phyloP scores from a whole-genome alignment of 306 rosid genomes.

The Canavalia ensiformis region DNA sequence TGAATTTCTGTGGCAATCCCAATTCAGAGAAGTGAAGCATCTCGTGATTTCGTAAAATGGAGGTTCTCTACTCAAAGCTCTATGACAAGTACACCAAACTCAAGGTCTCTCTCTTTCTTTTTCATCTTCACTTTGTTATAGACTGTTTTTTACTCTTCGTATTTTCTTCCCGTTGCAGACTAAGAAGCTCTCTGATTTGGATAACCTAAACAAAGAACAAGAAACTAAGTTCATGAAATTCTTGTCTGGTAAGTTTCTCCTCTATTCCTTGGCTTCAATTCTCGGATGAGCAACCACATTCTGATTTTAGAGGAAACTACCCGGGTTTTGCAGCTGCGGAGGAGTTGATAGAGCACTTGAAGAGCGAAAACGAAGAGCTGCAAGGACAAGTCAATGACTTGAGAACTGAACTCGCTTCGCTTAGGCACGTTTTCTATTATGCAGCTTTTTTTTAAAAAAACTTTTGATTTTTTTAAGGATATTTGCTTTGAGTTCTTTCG shows the following conservation, averaged over 20 bases:
- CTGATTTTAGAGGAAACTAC: not conserved
- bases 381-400: conserved; percentile 64
- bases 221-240: conserved; percentile 73
- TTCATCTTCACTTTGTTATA: not conserved
- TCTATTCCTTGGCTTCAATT: not conserved
- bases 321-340: conserved; percentile 71
- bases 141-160: not conserved
- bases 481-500: conserved; percentile 7
- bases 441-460: not conserved
- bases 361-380: conserved; percentile 68
- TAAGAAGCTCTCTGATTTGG: conserved; percentile 65
- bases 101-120: conserved; percentile 61
- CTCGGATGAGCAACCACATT: not conserved
- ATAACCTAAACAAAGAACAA: conserved; percentile 67
- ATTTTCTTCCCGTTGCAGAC: conserved; percentile 56
- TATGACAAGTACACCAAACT: conserved; percentile 73
- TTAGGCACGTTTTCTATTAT: conserved; percentile 63
- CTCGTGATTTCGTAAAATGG: conserved; percentile 50
- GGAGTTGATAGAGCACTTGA: conserved; percentile 74
- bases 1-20: not conserved
- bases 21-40: not conserved
- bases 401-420: conserved; percentile 69
- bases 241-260: conserved; percentile 67
- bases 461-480: conserved; percentile 2
- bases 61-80: conserved; percentile 83